Evolutionary conservation across 192 early-diverging fungal species (phyloP), one percentile per base, ranked within the genome.

Genomic region (Jimgerdemannia flammicorona): DNA sequence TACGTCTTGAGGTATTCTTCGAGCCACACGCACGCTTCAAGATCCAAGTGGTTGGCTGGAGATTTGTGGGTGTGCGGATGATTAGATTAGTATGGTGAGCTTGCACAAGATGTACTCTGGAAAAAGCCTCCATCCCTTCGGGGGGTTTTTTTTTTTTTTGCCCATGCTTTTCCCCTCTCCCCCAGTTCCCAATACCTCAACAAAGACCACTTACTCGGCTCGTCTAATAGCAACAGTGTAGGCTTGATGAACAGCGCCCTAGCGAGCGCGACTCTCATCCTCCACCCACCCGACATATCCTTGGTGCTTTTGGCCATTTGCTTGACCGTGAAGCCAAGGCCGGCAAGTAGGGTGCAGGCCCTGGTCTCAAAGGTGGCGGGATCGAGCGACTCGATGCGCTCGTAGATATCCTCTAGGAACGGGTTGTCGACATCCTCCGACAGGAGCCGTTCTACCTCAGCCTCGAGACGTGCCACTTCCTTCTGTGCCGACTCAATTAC

Each of bases 201-300:
- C 29, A 29, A 29, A 29, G 29, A 29, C 29, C 87, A 93, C 72
- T 87, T 87, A 66, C 83, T 88, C 71, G 85, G 85, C 75, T 88
- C 85, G 72, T 86, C 82, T 72, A 84, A 79, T 54, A 78, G 70
- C 70, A 85, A 82, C 3, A 86, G 49, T 41, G 85, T 91, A 83
- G 84, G 90, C 89, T 72, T 90, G 86, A 83, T 93, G 84, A 99
- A 99, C 81, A 99, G 87, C 72, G 97, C 97, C 77, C 94, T 89
- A 63, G 98, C 96, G 42, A 99, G 91, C 4, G 97, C 94, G 67
- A 99, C 98, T 79, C 98, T 88, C 98, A 99, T 99, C 74, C 98
- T 90, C 98, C 98, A 99, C 81, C 98, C 98, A 91, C 98, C 98
- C 80, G 97, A 98, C 81, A 99, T 90, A 78, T 97, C 95, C 88